Percentiles rank a stretch among this genome's conserved stretches.
Evolutionary conservation across 345 rosid genomes (phyloP).

Genomic region (Passiflora organensis): DNA sequence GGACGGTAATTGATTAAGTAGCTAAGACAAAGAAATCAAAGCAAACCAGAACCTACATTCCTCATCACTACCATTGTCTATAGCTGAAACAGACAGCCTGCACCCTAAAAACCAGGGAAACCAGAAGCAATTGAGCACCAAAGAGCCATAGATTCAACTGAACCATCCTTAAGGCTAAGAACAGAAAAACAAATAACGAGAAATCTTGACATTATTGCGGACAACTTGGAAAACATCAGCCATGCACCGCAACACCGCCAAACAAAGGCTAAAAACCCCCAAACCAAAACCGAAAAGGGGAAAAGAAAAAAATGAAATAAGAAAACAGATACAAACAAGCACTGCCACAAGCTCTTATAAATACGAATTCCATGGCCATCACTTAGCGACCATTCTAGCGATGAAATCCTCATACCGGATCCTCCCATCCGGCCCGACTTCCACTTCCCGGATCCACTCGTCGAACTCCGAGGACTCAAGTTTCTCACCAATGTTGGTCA

Average conservation of each 20-base stretch:
- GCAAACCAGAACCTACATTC: too few relatives aligned
- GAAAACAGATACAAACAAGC: background rate
- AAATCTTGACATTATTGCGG: conserved; percentile 23
- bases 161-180: background rate
- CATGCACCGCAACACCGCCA: conserved; percentile 9
- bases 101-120: background rate
- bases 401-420: conserved; percentile 94
- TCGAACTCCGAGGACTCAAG: conserved; percentile 91
- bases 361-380: conserved; percentile 20
- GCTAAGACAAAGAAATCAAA: too few relatives aligned
- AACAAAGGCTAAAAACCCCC: conserved; percentile 16
- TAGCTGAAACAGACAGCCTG: too few relatives aligned
- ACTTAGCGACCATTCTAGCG: conserved; percentile 94
- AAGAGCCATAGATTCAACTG: background rate
- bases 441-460: conserved; percentile 99
- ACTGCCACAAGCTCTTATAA: background rate
- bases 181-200: background rate
- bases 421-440: conserved; percentile 86
- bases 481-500: conserved; percentile 91
- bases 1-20: too few relatives aligned
- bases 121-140: background rate
- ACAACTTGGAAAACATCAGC: conserved; percentile 20
- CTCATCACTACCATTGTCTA: too few relatives aligned
- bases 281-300: conserved; percentile 3
- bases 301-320: too few relatives aligned